phyloP scores from a whole-genome alignment of 352 stramenopile genomes.

The Pythium phragmitis region DNA sequence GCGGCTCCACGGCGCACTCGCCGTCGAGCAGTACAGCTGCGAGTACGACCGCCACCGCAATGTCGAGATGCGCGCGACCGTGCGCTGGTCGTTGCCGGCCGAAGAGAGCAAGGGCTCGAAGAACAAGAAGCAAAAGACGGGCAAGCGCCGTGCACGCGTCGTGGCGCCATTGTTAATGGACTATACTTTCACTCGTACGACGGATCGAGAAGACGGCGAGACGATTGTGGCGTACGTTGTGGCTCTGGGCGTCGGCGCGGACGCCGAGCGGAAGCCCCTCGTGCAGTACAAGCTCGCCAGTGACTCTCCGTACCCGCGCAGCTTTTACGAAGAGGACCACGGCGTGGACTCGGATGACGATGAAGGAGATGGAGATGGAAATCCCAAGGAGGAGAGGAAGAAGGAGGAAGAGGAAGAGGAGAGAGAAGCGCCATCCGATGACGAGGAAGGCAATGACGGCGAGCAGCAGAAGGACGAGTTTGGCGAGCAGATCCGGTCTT shows the following conservation, averaged over 20 bases:
- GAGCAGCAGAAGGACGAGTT: conserved; percentile 32
- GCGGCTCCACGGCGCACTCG: conserved; percentile 37
- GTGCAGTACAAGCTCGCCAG: conserved; percentile 62
- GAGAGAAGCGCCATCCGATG: background rate
- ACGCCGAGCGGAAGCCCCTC: conserved; percentile 41
- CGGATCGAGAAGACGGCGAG: conserved; percentile 28
- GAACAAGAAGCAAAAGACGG: conserved; percentile 8
- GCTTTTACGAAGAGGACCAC: conserved; percentile 68
- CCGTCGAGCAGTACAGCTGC: conserved; percentile 58
- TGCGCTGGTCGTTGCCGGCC: conserved; percentile 49
- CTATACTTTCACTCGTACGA: conserved; percentile 51
- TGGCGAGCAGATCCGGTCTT: conserved; percentile 53
- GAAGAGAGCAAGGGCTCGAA: conserved; percentile 17
- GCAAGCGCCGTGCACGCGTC: conserved; percentile 39
- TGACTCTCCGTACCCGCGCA: conserved; percentile 56
- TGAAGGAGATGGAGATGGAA: background rate
- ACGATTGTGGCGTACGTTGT: conserved; percentile 53
- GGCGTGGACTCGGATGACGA: conserved; percentile 29
- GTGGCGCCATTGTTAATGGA: conserved; percentile 37
- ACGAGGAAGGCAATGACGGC: conserved; percentile 16
- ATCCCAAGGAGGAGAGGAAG: background rate
- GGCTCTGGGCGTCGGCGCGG: conserved; percentile 38
- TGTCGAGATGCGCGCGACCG: conserved; percentile 50
- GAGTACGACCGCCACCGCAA: conserved; percentile 65
- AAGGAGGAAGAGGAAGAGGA: conserved; percentile 18